Evolutionary conservation across 257 asterid genomes (phyloP), one percentile per base, ranked within the genome.

Genomic region (Perilla frutescens): DNA sequence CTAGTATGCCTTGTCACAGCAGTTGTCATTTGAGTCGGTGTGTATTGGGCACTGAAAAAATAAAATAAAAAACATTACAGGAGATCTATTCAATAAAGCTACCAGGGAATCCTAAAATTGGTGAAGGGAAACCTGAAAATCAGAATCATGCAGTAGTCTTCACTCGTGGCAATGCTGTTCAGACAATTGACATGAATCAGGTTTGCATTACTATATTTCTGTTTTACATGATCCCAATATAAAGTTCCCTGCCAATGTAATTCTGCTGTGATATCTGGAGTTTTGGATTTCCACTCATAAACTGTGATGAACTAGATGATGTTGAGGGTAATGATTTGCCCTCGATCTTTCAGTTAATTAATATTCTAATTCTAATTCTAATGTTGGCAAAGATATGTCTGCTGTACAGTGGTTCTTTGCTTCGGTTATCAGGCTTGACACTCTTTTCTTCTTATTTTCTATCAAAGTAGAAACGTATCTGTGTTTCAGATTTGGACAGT

Each of bases 101-200:
- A 79, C 99, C 99, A 44, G 99, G 99, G 68, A 87, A 92, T 84
- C 99, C 99, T 60, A 92, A 92, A 85, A 87, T 95, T 72, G 99
- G 99, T 81, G 99, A 94, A 88, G 99, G 99, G 77, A 94, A 94
- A 77, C 99, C 99, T 37, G 99, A 94, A 87, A 94, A 94, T 89
- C 99, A 94, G 79, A 94, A 94, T 85, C 99, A 94, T 76, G 99
- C 99, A 66, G 78, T 94, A 29, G 71, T 94, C 66, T 94, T 94
- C 81, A 91, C 99, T 26, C 97, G 99, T 66, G 99, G 99, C 54
- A 87, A 86, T 86, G 99, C 99, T 76, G 80, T 95, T 69, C 99
- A 95, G 82, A 91, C 99, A 51, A 95, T 95, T 84, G 99, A 95
- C 83, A 95, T 95, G 99, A 95, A 95, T 84, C 99, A 95, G 99